These are phyloP conservation scores for Mortierella claussenii DNA, from an alignment of 192 early-diverging fungal genomes.

Conservation along the genomic window DNA sequence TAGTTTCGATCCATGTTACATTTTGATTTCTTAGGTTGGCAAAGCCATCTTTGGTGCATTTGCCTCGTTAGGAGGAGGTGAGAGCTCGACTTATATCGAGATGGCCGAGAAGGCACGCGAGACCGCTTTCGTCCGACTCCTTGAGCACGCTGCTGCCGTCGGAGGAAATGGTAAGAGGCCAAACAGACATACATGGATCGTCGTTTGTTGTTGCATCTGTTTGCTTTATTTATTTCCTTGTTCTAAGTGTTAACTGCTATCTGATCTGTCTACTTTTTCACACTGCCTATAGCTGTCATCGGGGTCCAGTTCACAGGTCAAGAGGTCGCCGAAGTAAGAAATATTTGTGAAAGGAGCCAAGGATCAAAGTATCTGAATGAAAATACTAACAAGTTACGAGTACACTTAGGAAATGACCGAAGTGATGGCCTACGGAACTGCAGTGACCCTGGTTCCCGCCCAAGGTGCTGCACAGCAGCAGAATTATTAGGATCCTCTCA, in stretches of 20 bases:
- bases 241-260: background rate
- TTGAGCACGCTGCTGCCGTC: conserved; percentile 45
- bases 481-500: background rate
- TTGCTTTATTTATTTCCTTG: too few relatives aligned
- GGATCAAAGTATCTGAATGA: too few relatives aligned
- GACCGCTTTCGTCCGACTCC: conserved; percentile 44
- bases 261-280: background rate
- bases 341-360: too few relatives aligned
- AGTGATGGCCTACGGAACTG: conserved; percentile 46
- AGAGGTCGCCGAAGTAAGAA: conserved; percentile 25
- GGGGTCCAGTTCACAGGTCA: conserved; percentile 35
- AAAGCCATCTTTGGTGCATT: conserved; percentile 52
- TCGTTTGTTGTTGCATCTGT: background rate
- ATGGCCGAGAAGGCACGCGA: conserved; percentile 53
- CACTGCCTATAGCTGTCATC: conserved; percentile 42
- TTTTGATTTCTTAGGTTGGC: conserved; percentile 12
- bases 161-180: conserved; percentile 38
- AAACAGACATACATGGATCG: background rate
- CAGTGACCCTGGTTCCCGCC: conserved; percentile 33
- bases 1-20: too few relatives aligned
- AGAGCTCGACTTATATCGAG: conserved; percentile 45
- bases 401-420: conserved; percentile 41
- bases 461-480: conserved; percentile 5
- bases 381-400: background rate
- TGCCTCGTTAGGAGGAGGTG: conserved; percentile 45